Percentiles rank a stretch among this genome's conserved stretches.
Evolutionary conservation across 2,329 filamentous ascomycete genomes (phyloP).

Genomic region (Apiospora phragmitis): DNA sequence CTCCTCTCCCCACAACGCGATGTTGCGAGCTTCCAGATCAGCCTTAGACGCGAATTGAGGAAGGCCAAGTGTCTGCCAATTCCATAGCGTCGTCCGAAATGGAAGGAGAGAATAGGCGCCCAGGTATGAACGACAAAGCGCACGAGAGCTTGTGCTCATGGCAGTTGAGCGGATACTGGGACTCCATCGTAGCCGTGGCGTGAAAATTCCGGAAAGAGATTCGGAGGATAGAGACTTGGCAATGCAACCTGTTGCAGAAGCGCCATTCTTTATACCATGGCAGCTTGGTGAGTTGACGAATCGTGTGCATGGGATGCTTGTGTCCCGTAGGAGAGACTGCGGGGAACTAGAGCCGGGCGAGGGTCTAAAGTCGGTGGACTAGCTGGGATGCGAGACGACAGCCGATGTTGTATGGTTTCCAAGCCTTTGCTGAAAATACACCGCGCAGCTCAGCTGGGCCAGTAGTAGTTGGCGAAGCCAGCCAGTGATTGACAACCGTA

Average conservation of each 20-base stretch:
- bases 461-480: neutral
- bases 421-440: neutral
- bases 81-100: constrained; percentile 1
- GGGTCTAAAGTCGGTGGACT: neutral
- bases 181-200: neutral
- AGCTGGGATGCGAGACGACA: neutral
- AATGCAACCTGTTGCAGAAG: neutral
- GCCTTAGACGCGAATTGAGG: constrained; percentile 15
- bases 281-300: neutral
- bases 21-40: constrained; percentile 22
- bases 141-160: neutral
- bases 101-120: neutral
- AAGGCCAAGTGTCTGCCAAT: neutral
- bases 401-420: neutral
- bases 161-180: neutral
- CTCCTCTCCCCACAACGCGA: constrained; percentile 18
- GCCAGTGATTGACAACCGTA: neutral
- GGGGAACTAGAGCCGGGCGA: neutral
- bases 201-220: neutral
- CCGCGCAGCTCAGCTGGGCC: neutral
- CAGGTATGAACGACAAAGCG: neutral
- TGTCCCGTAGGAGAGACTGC: neutral
- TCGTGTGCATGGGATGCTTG: neutral
- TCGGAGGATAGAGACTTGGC: neutral
- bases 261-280: neutral